These are phyloP conservation scores for Aspergillus clavatus DNA, from an alignment of 2,329 filamentous ascomycete species.

Conservation along the genomic window DNA sequence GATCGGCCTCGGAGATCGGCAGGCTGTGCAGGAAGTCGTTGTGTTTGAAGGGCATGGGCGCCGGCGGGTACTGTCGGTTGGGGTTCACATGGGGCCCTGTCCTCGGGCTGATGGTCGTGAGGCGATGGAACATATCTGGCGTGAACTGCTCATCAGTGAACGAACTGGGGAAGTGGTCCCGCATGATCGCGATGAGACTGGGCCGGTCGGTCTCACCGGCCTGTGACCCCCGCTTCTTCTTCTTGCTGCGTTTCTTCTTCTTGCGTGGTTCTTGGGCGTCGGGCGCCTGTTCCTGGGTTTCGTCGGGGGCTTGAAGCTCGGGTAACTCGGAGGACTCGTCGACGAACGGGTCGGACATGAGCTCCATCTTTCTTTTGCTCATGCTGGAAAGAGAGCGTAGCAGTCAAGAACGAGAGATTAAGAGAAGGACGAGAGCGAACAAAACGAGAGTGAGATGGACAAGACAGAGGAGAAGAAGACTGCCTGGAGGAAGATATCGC, in stretches of 20 bases:
- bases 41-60: background rate
- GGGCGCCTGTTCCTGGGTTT: background rate
- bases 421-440: background rate
- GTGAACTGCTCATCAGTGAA: background rate
- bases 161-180: background rate
- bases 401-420: background rate
- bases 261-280: background rate
- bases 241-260: background rate
- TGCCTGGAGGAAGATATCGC: background rate
- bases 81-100: background rate
- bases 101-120: background rate
- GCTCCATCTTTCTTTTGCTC: background rate
- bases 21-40: background rate
- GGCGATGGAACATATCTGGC: background rate
- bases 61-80: background rate
- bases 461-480: background rate
- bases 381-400: background rate
- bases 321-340: background rate
- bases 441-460: background rate
- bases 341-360: background rate
- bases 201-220: background rate
- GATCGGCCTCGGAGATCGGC: background rate
- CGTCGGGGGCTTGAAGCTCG: background rate
- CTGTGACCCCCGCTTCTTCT: background rate
- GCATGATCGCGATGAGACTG: background rate